Conservation (phyloP, 495 filamentous ascomycete genomes). For the Bryoglossum gracile region DNA sequence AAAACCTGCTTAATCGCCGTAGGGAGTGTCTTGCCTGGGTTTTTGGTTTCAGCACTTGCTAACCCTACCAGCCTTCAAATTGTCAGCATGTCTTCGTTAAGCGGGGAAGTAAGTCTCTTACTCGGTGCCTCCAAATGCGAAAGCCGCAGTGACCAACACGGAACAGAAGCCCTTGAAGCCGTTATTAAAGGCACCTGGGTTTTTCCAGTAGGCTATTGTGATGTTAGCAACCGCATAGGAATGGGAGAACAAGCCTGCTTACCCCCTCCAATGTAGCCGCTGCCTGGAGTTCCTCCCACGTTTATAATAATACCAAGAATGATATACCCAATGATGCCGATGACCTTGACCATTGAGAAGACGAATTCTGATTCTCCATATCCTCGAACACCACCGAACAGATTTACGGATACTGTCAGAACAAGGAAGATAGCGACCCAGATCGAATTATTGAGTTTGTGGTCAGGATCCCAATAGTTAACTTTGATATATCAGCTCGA, state of each 20-base stretch:
- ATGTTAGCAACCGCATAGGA: too few relatives aligned
- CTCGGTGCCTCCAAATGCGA: constrained; percentile 89
- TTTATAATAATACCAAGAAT: constrained; percentile 73
- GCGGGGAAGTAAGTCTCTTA: too few relatives aligned
- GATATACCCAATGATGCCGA: constrained; percentile 82
- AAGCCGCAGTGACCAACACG: constrained; percentile 88
- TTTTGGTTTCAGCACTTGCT: constrained; percentile 79
- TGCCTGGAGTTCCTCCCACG: too few relatives aligned
- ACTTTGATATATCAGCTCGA: too few relatives aligned
- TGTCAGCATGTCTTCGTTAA: too few relatives aligned
- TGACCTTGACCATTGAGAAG: constrained; percentile 79
- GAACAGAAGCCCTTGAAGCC: constrained; percentile 93
- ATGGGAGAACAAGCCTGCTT: too few relatives aligned
- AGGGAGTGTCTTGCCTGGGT: constrained; percentile 79
- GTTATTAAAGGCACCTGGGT: constrained; percentile 83
- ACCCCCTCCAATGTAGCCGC: too few relatives aligned
- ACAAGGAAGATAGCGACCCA: constrained; percentile 82
- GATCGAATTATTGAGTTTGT: constrained; percentile 55
- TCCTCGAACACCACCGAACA: constrained; percentile 71
- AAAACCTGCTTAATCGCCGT: constrained; percentile 90
- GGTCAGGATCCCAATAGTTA: constrained; percentile 64
- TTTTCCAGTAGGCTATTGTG: constrained; percentile 73
- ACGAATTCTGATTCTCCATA: constrained; percentile 91
- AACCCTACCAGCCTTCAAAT: too few relatives aligned
- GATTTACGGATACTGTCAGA: constrained; percentile 68